phyloP scores from a whole-genome alignment of 164 flowering plant genomes.

The Kalanchoe fedtschenkoi region DNA sequence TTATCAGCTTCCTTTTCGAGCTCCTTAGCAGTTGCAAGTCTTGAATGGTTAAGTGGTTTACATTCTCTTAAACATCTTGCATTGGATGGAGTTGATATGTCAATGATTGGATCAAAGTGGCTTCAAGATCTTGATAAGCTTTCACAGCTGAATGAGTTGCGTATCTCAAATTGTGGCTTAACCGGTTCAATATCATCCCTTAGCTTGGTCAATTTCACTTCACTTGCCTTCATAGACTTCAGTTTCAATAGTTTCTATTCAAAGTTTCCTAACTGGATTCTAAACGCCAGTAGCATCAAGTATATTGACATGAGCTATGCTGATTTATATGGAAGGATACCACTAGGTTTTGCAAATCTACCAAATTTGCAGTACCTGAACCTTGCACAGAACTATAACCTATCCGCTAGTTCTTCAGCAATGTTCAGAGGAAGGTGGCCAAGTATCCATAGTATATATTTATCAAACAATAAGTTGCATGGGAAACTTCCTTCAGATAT shows the following conservation, averaged over 20 bases:
- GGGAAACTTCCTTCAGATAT: conserved; percentile 3
- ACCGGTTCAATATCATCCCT: background rate
- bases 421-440: conserved; percentile 1
- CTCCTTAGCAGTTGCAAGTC: background rate
- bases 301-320: background rate
- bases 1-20: background rate
- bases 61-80: conserved; percentile 11
- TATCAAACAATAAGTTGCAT: background rate
- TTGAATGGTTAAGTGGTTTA: conserved; percentile 9
- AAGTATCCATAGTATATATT: background rate
- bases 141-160: conserved; percentile 6
- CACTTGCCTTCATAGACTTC: conserved; percentile 7
- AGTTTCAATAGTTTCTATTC: background rate
- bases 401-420: background rate
- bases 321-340: background rate
- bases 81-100: conserved; percentile 1
- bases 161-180: conserved; percentile 3
- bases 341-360: background rate
- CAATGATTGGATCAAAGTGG: background rate
- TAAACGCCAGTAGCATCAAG: background rate
- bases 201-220: conserved; percentile 6
- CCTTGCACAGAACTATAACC: background rate
- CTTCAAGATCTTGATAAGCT: conserved; percentile 2
- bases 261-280: conserved; percentile 2
- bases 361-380: background rate